phyloP scores from a whole-genome alignment of 2,329 filamentous ascomycete species.

The Ilyonectria sp. region DNA sequence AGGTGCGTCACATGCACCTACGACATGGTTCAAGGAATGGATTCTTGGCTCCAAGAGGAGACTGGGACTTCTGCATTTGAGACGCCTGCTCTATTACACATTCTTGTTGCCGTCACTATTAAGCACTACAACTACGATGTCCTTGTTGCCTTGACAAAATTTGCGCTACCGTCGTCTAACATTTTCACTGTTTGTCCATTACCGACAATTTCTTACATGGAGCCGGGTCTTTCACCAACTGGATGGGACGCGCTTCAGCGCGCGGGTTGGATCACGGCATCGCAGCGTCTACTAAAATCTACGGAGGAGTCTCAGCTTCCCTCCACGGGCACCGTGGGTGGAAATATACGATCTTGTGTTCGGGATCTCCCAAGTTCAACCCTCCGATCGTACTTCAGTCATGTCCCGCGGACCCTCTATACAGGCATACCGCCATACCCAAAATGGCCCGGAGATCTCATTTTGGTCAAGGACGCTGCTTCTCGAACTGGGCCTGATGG shows the following conservation, averaged over 20 bases:
- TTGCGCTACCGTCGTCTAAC: background rate
- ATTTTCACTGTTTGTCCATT: background rate
- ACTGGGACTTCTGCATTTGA: slow-evolving; percentile 17
- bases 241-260: slow-evolving; percentile 11
- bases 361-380: slow-evolving; percentile 9
- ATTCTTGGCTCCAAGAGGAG: slow-evolving; percentile 23
- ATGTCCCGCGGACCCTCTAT: slow-evolving; percentile 23
- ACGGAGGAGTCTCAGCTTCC: background rate
- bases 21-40: slow-evolving; percentile 23
- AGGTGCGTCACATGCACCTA: slow-evolving; percentile 18
- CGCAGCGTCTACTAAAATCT: background rate
- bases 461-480: slow-evolving; percentile 15
- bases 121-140: slow-evolving; percentile 29
- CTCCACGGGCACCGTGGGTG: background rate
- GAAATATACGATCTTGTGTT: background rate
- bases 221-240: background rate
- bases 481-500: slow-evolving; percentile 16
- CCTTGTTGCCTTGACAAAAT: background rate
- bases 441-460: slow-evolving; percentile 23
- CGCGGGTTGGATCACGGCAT: slow-evolving; percentile 2
- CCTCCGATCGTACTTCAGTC: slow-evolving; percentile 14
- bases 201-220: slow-evolving; percentile 1
- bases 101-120: slow-evolving; percentile 22
- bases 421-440: slow-evolving; percentile 19
- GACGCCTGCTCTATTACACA: slow-evolving; percentile 15